Conservation (phyloP, 768 basidiomycete genomes). For the Leucosporidium scottii region DNA sequence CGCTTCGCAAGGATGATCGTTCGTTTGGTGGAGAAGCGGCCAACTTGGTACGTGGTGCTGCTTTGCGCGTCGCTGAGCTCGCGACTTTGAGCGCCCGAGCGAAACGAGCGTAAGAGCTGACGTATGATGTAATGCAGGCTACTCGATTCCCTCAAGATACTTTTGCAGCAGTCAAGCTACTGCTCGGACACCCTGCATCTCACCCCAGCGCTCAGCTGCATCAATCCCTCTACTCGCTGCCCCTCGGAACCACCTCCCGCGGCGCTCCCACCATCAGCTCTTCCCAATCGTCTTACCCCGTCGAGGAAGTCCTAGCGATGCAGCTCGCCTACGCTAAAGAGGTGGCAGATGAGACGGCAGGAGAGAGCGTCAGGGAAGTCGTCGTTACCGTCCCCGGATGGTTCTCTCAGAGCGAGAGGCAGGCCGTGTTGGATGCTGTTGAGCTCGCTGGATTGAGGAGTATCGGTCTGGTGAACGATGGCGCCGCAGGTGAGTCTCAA, state of each 20-base stretch:
- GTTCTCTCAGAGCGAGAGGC: slow-evolving; percentile 83
- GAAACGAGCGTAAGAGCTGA: background rate
- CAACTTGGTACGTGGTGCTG: slow-evolving; percentile 48
- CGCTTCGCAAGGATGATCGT: slow-evolving; percentile 80
- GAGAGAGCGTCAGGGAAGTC: slow-evolving; percentile 71
- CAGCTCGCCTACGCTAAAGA: slow-evolving; percentile 83
- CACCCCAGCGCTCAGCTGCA: slow-evolving; percentile 27
- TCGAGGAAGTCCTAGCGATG: slow-evolving; percentile 87
- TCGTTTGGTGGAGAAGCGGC: slow-evolving; percentile 84
- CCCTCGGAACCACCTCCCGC: slow-evolving; percentile 47
- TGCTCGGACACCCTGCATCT: slow-evolving; percentile 46
- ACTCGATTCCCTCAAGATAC: slow-evolving; percentile 84
- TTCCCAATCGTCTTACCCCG: slow-evolving; percentile 4
- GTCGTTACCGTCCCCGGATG: slow-evolving; percentile 80
- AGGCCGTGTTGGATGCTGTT: slow-evolving; percentile 83
- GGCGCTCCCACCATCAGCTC: slow-evolving; percentile 56
- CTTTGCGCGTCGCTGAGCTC: background rate
- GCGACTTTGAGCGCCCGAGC: background rate
- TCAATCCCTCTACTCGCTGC: slow-evolving; percentile 9
- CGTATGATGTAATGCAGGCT: slow-evolving; percentile 51
- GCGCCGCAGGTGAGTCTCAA: slow-evolving; percentile 53
- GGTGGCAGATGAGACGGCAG: slow-evolving; percentile 62
- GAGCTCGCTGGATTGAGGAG: slow-evolving; percentile 82
- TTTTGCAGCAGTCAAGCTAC: slow-evolving; percentile 74
- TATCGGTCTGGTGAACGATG: slow-evolving; percentile 82